Evolutionary conservation across 2,329 filamentous ascomycete genomes (phyloP).

Genomic region (Waltergamsia citrina): DNA sequence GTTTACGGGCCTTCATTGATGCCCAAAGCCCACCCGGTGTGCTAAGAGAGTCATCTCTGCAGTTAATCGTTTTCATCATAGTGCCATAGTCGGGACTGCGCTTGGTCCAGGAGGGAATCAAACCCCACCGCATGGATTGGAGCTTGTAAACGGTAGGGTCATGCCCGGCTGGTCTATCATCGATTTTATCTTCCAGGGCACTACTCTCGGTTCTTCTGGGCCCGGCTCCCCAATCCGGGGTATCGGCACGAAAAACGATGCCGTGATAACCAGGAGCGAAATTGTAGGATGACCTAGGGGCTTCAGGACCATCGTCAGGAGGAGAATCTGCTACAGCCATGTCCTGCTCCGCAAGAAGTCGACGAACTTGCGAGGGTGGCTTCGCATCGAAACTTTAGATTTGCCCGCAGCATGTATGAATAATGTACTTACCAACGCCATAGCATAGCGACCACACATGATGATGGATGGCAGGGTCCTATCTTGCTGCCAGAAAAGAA

Average conservation of each 20-base stretch:
- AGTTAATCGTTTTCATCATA: slow-evolving; percentile 88
- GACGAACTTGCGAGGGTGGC: slow-evolving; percentile 67
- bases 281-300: slow-evolving; percentile 72
- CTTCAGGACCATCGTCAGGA: slow-evolving; percentile 52
- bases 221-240: slow-evolving; percentile 49
- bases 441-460: slow-evolving; percentile 27
- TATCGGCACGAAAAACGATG: slow-evolving; percentile 74
- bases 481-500: no score
- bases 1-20: slow-evolving; percentile 79
- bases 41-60: slow-evolving; percentile 76
- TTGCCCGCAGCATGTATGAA: neutral
- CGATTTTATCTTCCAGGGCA: neutral
- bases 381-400: slow-evolving; percentile 22
- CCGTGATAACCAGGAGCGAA: slow-evolving; percentile 85
- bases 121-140: slow-evolving; percentile 92
- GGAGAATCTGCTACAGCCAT: slow-evolving; percentile 67
- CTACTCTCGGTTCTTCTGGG: slow-evolving; percentile 10
- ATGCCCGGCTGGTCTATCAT: no score
- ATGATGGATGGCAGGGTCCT: no score
- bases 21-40: slow-evolving; percentile 80
- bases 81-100: slow-evolving; percentile 67
- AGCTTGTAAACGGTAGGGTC: slow-evolving; percentile 59
- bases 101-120: slow-evolving; percentile 92
- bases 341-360: slow-evolving; percentile 61
- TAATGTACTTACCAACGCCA: slow-evolving; percentile 19